Conservation (phyloP, 2,329 filamentous ascomycete genomes). For the Clonostachys chloroleuca region DNA sequence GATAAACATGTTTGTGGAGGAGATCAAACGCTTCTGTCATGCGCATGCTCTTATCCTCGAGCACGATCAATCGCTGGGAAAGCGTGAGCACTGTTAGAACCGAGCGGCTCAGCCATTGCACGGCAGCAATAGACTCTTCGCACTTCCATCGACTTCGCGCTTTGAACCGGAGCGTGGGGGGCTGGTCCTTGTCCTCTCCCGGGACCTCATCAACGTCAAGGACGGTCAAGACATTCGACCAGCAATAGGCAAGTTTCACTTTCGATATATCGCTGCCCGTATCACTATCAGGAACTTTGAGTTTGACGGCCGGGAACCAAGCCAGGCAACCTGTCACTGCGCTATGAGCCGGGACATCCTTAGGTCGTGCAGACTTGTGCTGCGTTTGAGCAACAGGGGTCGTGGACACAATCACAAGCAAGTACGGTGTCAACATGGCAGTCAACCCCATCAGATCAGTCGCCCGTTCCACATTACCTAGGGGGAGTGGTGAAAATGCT, state of each 20-base stretch:
- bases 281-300: conserved; percentile 70
- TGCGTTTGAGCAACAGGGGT: conserved; percentile 95
- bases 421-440: conserved; percentile 91
- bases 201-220: conserved; percentile 78
- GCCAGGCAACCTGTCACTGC: conserved; percentile 90
- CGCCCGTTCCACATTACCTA: conserved; percentile 88
- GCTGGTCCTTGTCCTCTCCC: conserved; percentile 68
- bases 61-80: conserved; percentile 85
- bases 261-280: conserved; percentile 67
- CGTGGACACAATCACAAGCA: conserved; percentile 94
- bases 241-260: conserved; percentile 92
- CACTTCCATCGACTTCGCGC: conserved; percentile 86
- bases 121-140: conserved; percentile 90
- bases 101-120: conserved; percentile 94
- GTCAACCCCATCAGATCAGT: conserved; percentile 88
- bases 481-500: conserved; percentile 81
- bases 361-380: conserved; percentile 86
- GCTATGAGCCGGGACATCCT: conserved; percentile 84
- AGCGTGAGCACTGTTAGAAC: conserved; percentile 90
- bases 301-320: conserved; percentile 94
- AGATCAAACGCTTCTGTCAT: conserved; percentile 95
- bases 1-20: conserved; percentile 87
- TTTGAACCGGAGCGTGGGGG: conserved; percentile 73
- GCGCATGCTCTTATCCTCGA: conserved; percentile 84
- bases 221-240: conserved; percentile 96